Conservation (phyloP, 1,284 basidiomycete genomes). For the Golubevia pallescens region DNA sequence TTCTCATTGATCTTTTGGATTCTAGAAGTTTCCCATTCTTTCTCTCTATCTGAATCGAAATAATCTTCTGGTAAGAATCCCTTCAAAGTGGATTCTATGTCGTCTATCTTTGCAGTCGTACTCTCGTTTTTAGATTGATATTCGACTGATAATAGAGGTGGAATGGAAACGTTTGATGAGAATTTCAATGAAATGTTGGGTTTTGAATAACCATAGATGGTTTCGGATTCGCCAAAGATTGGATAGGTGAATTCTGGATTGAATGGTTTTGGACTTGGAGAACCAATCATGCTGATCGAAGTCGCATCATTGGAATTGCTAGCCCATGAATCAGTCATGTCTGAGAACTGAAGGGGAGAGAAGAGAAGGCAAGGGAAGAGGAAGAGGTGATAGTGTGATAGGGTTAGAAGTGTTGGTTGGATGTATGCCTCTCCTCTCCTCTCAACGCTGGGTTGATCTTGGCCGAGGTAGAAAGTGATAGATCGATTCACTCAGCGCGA, state of each 20-base stretch:
- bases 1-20: constrained; percentile 4
- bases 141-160: constrained; percentile 28
- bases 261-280: constrained; percentile 16
- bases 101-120: constrained; percentile 76
- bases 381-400: too few species aligned
- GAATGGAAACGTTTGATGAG: too few species aligned
- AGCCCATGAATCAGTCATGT: constrained; percentile 6
- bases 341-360: too few species aligned
- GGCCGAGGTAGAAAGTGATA: too few species aligned
- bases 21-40: constrained; percentile 9
- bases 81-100: constrained; percentile 79
- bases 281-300: neutral
- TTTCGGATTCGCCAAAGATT: constrained; percentile 94
- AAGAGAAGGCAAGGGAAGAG: too few species aligned
- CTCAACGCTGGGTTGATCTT: too few species aligned
- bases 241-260: constrained; percentile 57
- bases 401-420: too few species aligned
- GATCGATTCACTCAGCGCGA: too few species aligned
- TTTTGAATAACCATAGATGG: constrained; percentile 87
- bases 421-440: too few species aligned
- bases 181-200: too few species aligned
- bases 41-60: constrained; percentile 12
- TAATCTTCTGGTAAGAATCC: constrained; percentile 78
- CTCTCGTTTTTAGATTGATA: constrained; percentile 49
- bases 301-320: constrained; percentile 3